Evolutionary conservation across 192 early-diverging fungal species (phyloP).

Genomic region (Mortierella claussenii): DNA sequence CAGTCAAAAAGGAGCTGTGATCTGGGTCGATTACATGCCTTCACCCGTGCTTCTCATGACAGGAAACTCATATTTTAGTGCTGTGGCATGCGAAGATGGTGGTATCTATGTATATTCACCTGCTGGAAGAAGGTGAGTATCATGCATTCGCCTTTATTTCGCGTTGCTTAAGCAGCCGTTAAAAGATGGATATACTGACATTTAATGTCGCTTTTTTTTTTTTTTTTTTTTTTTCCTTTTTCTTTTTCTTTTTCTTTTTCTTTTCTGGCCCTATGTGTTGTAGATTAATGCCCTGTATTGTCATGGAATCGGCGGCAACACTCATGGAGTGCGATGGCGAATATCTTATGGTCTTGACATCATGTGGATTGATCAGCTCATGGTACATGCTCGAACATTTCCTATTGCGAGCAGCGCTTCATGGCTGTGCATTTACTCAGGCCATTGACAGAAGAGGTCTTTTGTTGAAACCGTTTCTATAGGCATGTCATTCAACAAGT

Average conservation of each 20-base stretch:
- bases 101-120: conserved; percentile 71
- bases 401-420: too few relatives aligned
- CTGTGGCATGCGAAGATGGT: conserved; percentile 73
- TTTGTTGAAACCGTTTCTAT: too few relatives aligned
- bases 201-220: not conserved
- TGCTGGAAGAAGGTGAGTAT: conserved; percentile 73
- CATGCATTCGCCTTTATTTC: too few relatives aligned
- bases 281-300: conserved; percentile 75
- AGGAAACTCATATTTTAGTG: conserved; percentile 67
- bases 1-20: conserved; percentile 54
- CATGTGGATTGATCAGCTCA: conserved; percentile 68
- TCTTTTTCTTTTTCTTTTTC: not conserved
- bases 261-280: too few relatives aligned
- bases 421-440: too few relatives aligned
- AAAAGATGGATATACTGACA: not conserved
- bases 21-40: conserved; percentile 72
- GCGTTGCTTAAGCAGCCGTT: too few relatives aligned
- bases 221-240: conserved; percentile 16
- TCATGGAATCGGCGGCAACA: conserved; percentile 70
- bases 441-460: too few relatives aligned
- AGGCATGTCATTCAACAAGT: conserved; percentile 73
- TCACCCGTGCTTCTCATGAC: conserved; percentile 68
- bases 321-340: conserved; percentile 64
- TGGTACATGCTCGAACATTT: conserved; percentile 61
- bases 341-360: conserved; percentile 74